Conservation (phyloP, 306 rosid species). For the Cicer bijugum region DNA sequence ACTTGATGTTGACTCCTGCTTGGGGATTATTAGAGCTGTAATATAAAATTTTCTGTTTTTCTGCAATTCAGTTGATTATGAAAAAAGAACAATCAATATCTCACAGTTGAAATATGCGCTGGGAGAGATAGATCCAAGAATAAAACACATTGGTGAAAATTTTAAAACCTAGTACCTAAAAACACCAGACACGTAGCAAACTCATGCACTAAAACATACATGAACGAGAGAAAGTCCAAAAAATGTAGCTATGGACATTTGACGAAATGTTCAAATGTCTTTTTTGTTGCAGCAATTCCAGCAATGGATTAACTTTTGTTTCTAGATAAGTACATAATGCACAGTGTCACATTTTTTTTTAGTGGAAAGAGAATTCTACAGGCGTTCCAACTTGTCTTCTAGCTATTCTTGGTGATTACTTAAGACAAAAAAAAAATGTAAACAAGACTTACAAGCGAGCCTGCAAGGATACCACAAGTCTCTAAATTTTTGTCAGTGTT, state of each 20-base stretch:
- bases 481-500: slow-evolving; percentile 85
- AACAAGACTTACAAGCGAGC: slow-evolving; percentile 80
- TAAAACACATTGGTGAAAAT: background rate
- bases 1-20: slow-evolving; percentile 89
- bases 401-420: slow-evolving; percentile 19
- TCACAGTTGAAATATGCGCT: slow-evolving; percentile 31
- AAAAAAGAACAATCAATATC: slow-evolving; percentile 44
- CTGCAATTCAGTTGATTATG: slow-evolving; percentile 54
- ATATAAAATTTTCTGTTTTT: slow-evolving; percentile 84
- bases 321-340: background rate
- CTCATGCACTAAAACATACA: slow-evolving; percentile 12
- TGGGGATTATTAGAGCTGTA: slow-evolving; percentile 91
- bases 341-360: background rate
- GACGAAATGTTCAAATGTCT: slow-evolving; percentile 26
- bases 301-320: slow-evolving; percentile 28
- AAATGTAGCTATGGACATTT: slow-evolving; percentile 10
- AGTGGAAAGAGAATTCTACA: background rate
- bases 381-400: slow-evolving; percentile 9
- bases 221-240: slow-evolving; percentile 7
- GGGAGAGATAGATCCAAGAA: slow-evolving; percentile 7
- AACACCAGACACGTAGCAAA: slow-evolving; percentile 12
- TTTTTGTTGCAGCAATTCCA: slow-evolving; percentile 26
- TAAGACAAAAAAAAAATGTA: slow-evolving; percentile 11
- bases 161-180: slow-evolving; percentile 10
- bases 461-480: slow-evolving; percentile 94